Evolutionary conservation across 805 yeast species (phyloP).

Genomic region (Saccharomycopsis sp.): DNA sequence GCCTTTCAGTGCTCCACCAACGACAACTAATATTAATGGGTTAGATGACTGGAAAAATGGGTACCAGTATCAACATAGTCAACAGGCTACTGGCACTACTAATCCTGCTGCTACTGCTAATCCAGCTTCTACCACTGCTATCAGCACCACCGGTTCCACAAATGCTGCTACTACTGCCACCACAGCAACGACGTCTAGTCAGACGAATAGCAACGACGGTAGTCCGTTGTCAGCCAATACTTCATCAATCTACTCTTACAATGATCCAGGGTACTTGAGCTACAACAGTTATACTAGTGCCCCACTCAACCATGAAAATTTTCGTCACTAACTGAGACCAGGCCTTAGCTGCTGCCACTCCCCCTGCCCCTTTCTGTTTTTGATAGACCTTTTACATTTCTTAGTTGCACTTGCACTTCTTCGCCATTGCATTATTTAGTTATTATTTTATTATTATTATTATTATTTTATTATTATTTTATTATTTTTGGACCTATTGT

Average conservation of each 20-base stretch:
- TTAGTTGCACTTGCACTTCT: neutral
- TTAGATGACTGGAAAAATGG: constrained; percentile 1
- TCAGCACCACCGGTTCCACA: neutral
- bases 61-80: neutral
- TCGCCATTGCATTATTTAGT: neutral
- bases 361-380: neutral
- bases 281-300: constrained; percentile 1
- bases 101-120: neutral
- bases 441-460: neutral
- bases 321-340: too few species aligned
- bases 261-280: constrained; percentile 1
- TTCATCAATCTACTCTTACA: constrained; percentile 1
- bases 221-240: neutral
- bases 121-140: neutral
- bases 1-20: constrained; percentile 1
- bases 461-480: neutral
- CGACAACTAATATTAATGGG: neutral
- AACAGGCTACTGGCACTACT: neutral
- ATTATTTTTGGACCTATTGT: neutral
- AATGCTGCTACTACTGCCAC: neutral
- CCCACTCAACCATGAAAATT: neutral
- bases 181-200: too few species aligned
- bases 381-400: neutral
- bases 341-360: too few species aligned
- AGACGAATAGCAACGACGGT: too few species aligned